These are phyloP conservation scores for Hyaloscypha hepaticicola DNA, from an alignment of 495 filamentous ascomycete species.

Conservation along the genomic window DNA sequence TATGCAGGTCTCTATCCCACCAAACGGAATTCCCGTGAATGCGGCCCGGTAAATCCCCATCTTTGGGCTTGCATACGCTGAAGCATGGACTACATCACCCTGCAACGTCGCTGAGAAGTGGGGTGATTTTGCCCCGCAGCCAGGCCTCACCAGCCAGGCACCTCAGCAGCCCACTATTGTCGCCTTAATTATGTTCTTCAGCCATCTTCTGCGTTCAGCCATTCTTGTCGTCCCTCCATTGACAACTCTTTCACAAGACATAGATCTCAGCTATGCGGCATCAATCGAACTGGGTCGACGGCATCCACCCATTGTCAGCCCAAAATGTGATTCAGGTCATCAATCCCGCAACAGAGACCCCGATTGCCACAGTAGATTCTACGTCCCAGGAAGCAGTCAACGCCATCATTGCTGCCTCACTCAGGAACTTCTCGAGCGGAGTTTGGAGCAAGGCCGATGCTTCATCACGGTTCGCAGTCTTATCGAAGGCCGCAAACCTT, in stretches of 20 bases:
- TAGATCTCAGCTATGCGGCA: conserved; percentile 7
- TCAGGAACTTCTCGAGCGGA: conserved; percentile 47
- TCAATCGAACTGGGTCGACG: conserved; percentile 24
- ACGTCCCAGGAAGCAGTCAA: conserved; percentile 11
- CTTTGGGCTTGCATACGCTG: neutral
- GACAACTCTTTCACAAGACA: too few relatives aligned
- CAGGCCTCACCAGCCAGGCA: neutral
- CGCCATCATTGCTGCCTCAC: conserved; percentile 14
- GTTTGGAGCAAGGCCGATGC: conserved; percentile 57
- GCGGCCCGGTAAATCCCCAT: neutral
- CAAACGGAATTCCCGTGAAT: neutral
- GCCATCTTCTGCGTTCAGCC: neutral
- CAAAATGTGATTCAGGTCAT: conserved; percentile 17
- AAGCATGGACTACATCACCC: neutral
- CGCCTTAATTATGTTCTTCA: neutral
- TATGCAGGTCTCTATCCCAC: neutral
- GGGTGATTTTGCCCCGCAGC: neutral
- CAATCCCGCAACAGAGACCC: conserved; percentile 19
- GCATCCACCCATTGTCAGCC: conserved; percentile 10
- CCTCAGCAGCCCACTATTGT: neutral
- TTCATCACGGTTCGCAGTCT: conserved; percentile 52
- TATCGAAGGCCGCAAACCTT: conserved; percentile 54
- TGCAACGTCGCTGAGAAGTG: neutral
- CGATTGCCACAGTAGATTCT: conserved; percentile 23
- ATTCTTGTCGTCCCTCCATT: too few relatives aligned